Percentiles rank a stretch among this genome's conserved stretches.
Evolutionary conservation across 2,329 filamentous ascomycete genomes (phyloP).

Genomic region (Colletotrichum somersetense): DNA sequence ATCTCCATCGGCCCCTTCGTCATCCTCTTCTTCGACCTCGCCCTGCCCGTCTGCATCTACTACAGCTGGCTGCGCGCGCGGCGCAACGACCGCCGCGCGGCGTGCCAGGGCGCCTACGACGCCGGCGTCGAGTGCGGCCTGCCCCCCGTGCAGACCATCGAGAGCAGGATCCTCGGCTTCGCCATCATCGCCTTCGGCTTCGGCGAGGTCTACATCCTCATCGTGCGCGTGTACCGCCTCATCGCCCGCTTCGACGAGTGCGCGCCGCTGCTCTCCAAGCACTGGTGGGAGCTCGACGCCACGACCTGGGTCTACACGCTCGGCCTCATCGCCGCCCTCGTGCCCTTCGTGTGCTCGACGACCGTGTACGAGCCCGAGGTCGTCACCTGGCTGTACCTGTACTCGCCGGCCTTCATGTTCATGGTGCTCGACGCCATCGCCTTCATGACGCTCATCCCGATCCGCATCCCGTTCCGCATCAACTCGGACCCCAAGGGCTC

Average conservation of each 20-base stretch:
- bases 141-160: slow-evolving; percentile 27
- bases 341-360: slow-evolving; percentile 36
- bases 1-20: slow-evolving; percentile 39
- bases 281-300: slow-evolving; percentile 38
- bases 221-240: slow-evolving; percentile 38
- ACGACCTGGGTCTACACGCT: slow-evolving; percentile 39
- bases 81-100: slow-evolving; percentile 31
- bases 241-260: slow-evolving; percentile 32
- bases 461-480: slow-evolving; percentile 37
- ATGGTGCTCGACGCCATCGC: slow-evolving; percentile 38
- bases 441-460: slow-evolving; percentile 35
- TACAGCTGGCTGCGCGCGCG: slow-evolving; percentile 38
- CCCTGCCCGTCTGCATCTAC: slow-evolving; percentile 36
- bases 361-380: slow-evolving; percentile 36
- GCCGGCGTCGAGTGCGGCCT: slow-evolving; percentile 34
- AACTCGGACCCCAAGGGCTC: slow-evolving; percentile 37
- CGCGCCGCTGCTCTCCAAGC: slow-evolving; percentile 36
- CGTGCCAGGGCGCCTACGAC: slow-evolving; percentile 26
- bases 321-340: slow-evolving; percentile 37
- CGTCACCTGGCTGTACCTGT: slow-evolving; percentile 40
- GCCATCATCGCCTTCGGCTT: slow-evolving; percentile 39
- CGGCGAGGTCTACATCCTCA: slow-evolving; percentile 39
- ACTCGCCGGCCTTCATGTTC: slow-evolving; percentile 39
- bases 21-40: slow-evolving; percentile 40
- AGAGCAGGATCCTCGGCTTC: slow-evolving; percentile 35